Base-by-base conservation (phyloP, 345 rosid genomes). In the Gossypium mustelinum region DNA sequence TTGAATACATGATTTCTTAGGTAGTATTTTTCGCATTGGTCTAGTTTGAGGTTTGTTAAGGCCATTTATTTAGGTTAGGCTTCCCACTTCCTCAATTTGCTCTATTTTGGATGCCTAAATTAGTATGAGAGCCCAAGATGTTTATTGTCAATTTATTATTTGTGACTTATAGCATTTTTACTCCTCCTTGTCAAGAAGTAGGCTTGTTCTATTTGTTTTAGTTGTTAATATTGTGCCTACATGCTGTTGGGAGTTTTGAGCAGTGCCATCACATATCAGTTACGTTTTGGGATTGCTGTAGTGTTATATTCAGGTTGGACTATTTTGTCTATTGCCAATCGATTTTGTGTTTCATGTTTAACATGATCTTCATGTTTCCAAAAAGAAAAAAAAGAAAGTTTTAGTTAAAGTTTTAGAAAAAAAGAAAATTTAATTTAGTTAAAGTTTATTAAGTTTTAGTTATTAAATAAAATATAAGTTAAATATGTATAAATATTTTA, bases 201-300 rank as follows among this genome's bases (percentile, higher is more conserved):
- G 47, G 24, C 61, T 70, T 70, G 59, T 29, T 29, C 25, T 9
- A 17, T 29, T 52, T 11, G 73, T 29, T 47, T 70, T n/a, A 29
- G 60, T 68, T 50, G 72, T 51, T 69, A 51, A 17, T 69, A 14
- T 68, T 68, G 56, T 68, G 17, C 17, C 52, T 65, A 2, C 27
- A 65, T 65, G 67, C 48, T 41, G 11, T 51, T 44, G 52, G 70
- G 17, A 10, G 70, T 65, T 65, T 44, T 66, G 4, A 66, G n/a
- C 48, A 22, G 54, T 41, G 70, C 34, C 7, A 45, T 66, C 34
- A 3, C 52, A 9, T 44, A 44, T 43, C 34, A 7, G 22, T 44
- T 44, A 66, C 45, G 34, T 45, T 45, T 44, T 12, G 34, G 54
- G 34, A 18, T 65, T 66, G 5, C 20, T 44, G 4, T 44, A 24